Conservation (phyloP, 805 yeast species). For the Candida arabinofermentans region DNA sequence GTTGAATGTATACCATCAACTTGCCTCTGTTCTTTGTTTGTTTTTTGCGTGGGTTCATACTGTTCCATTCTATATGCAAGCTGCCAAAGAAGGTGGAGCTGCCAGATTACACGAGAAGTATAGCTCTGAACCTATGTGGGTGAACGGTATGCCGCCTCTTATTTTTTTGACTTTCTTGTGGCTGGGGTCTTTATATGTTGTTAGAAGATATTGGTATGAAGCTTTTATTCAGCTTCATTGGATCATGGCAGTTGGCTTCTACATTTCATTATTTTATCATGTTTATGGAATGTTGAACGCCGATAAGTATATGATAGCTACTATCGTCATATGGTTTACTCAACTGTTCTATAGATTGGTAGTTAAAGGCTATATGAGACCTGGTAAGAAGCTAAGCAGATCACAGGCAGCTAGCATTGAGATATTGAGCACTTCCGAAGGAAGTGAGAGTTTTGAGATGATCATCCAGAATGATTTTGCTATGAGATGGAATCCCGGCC, state of each 20-base stretch:
- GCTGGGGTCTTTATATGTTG: conserved; percentile 35
- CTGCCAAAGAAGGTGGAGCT: conserved; percentile 46
- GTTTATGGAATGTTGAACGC: conserved; percentile 32
- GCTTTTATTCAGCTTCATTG: conserved; percentile 50
- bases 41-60: conserved; percentile 46
- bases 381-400: conserved; percentile 36
- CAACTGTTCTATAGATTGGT: conserved; percentile 45
- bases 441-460: conserved; percentile 34
- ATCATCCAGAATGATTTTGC: conserved; percentile 30
- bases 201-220: conserved; percentile 43
- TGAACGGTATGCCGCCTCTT: conserved; percentile 48
- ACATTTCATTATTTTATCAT: conserved; percentile 45
- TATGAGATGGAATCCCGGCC: conserved; percentile 49
- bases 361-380: conserved; percentile 43
- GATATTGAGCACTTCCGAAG: conserved; percentile 30
- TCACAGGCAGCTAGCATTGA: conserved; percentile 14
- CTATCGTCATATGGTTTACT: conserved; percentile 47
- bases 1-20: conserved; percentile 48
- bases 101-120: conserved; percentile 22
- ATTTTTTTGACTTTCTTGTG: conserved; percentile 42
- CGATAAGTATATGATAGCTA: conserved; percentile 44
- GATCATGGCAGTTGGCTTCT: conserved; percentile 46
- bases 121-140: conserved; percentile 20
- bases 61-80: conserved; percentile 45
- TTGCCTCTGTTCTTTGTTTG: conserved; percentile 39